phyloP scores from a whole-genome alignment of 2,329 filamentous ascomycete genomes.

The Waltergamsia citrina region DNA sequence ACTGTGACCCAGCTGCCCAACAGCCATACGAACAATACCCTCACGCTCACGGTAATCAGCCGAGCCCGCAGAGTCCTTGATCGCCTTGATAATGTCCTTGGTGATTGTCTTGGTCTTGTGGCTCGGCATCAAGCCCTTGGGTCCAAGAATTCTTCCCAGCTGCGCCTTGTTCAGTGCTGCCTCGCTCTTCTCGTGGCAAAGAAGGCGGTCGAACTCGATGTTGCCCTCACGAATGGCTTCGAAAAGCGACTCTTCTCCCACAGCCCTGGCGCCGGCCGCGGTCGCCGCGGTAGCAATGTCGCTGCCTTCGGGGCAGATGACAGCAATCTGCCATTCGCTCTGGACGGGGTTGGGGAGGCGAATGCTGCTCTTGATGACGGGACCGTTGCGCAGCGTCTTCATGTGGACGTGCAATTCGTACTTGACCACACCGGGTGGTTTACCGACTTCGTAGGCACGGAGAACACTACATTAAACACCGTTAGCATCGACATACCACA shows the following conservation, averaged over 20 bases:
- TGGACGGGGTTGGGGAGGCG: conserved; percentile 83
- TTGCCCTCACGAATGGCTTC: conserved; percentile 62
- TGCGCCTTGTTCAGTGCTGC: conserved; percentile 72
- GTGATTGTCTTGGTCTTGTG: conserved; percentile 83
- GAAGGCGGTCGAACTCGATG: conserved; percentile 80
- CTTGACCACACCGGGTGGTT: conserved; percentile 61
- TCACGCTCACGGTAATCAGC: conserved; percentile 79
- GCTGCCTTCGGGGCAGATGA: conserved; percentile 80
- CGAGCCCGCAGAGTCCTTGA: conserved; percentile 75
- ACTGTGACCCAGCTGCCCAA: conserved; percentile 83
- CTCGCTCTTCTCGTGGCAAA: conserved; percentile 75
- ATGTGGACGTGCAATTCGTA: conserved; percentile 85
- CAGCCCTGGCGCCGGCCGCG: conserved; percentile 68
- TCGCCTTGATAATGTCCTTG: conserved; percentile 62
- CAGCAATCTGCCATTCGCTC: conserved; percentile 80
- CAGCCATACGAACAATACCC: conserved; percentile 79
- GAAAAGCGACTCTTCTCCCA: conserved; percentile 82
- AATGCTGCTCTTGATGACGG: conserved; percentile 78
- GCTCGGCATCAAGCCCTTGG: conserved; percentile 87
- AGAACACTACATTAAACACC: conserved; percentile 52
- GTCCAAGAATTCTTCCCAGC: conserved; percentile 74
- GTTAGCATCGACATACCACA: no score
- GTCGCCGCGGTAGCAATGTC: conserved; percentile 64
- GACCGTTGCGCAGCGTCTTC: conserved; percentile 74
- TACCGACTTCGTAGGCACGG: conserved; percentile 84